Evolutionary conservation across 1,284 basidiomycete genomes (phyloP).

Genomic region (Cryptococcus deneoformans): DNA sequence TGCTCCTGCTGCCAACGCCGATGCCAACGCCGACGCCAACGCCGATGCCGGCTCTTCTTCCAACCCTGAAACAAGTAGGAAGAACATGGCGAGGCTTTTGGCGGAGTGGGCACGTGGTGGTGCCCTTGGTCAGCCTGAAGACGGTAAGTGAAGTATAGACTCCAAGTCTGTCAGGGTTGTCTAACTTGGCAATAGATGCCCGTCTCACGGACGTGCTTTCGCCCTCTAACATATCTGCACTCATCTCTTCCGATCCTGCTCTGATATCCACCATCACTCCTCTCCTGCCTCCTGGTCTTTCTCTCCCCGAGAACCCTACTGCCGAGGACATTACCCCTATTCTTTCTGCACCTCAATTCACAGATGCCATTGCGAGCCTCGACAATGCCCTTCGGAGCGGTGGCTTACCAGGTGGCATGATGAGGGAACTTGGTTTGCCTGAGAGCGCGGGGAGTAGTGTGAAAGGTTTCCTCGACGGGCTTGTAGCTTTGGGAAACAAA

Average conservation of each 20-base stretch:
- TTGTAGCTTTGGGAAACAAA: constrained; percentile 15
- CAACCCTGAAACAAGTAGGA: constrained; percentile 8
- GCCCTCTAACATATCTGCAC: constrained; percentile 30
- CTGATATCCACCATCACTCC: constrained; percentile 31
- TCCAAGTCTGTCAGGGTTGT: background rate
- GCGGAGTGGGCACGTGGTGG: constrained; percentile 34
- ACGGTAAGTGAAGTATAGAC: constrained; percentile 8
- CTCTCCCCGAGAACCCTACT: constrained; percentile 28
- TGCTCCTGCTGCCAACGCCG: constrained; percentile 8
- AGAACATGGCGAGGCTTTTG: constrained; percentile 38
- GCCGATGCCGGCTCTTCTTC: background rate
- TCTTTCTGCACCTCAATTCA: constrained; percentile 44
- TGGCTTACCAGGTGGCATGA: constrained; percentile 40
- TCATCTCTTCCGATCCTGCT: constrained; percentile 27
- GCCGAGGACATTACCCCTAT: constrained; percentile 37
- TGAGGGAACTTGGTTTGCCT: constrained; percentile 40
- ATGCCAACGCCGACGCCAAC: background rate
- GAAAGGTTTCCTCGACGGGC: constrained; percentile 39
- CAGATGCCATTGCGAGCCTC: constrained; percentile 42
- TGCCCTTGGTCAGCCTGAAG: constrained; percentile 13
- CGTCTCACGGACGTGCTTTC: constrained; percentile 44
- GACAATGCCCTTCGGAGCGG: constrained; percentile 47
- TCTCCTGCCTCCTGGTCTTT: constrained; percentile 38
- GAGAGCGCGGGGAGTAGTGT: constrained; percentile 38
- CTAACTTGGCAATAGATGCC: constrained; percentile 23